A percentile compares a stretch with the other conserved stretches of the same genome.
Evolutionary conservation across 2,329 filamentous ascomycete genomes (phyloP).

Genomic region (Geoglossum cookeanum): DNA sequence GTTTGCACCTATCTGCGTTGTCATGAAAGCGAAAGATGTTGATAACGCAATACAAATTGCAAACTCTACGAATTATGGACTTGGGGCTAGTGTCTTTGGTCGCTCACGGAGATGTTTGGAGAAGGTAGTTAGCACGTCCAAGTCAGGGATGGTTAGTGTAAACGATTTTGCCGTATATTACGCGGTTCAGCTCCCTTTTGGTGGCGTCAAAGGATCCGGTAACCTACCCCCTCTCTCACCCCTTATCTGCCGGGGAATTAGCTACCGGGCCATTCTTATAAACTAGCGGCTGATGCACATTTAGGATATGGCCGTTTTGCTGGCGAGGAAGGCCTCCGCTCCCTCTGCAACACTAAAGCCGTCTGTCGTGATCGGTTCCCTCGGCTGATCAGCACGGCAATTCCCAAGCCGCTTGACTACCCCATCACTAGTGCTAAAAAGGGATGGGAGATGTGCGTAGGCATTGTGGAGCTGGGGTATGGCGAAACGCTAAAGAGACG

Average conservation of each 20-base stretch:
- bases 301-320: conserved; percentile 71
- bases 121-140: conserved; percentile 46
- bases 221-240: neutral
- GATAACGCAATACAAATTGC: conserved; percentile 54
- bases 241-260: too few species aligned
- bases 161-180: conserved; percentile 95
- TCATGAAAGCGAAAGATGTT: conserved; percentile 55
- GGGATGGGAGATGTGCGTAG: conserved; percentile 24
- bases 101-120: conserved; percentile 41
- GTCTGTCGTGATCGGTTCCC: conserved; percentile 59
- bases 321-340: conserved; percentile 68
- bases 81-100: conserved; percentile 80
- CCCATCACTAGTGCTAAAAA: conserved; percentile 35
- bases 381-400: conserved; percentile 43
- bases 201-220: conserved; percentile 67
- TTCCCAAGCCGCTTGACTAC: conserved; percentile 65
- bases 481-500: conserved; percentile 21
- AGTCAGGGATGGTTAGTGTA: conserved; percentile 77
- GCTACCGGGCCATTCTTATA: neutral
- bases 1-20: conserved; percentile 75
- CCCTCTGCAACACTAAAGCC: conserved; percentile 72
- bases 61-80: conserved; percentile 68
- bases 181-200: conserved; percentile 85
- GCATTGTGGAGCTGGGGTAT: conserved; percentile 30
- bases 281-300: neutral